phyloP scores from a whole-genome alignment of 768 basidiomycete species.

The Boletus barrowsii region DNA sequence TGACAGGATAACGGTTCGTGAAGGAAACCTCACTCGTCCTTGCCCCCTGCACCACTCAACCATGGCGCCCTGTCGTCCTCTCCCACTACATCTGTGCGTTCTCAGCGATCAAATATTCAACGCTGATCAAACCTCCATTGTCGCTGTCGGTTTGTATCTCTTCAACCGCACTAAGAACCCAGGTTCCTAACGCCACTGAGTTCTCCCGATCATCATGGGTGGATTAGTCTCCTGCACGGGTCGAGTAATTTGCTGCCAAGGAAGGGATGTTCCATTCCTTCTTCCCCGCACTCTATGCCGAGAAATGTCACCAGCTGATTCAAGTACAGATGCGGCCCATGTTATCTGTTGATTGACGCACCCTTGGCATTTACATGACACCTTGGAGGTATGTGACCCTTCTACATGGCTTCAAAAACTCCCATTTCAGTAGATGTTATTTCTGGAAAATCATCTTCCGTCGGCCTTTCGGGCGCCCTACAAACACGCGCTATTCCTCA shows the following conservation, averaged over 20 bases:
- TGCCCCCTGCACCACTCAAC: too few species aligned
- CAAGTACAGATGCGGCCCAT: conserved; percentile 1
- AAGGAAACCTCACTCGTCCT: too few species aligned
- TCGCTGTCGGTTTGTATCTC: conserved; percentile 31
- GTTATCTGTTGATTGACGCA: conserved; percentile 39
- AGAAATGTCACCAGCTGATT: neutral
- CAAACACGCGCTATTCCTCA: conserved; percentile 3
- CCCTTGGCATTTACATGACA: conserved; percentile 35
- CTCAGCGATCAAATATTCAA: too few species aligned
- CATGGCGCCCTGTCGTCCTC: too few species aligned
- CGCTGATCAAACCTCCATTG: neutral
- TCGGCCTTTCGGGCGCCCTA: conserved; percentile 31
- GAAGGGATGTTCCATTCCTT: conserved; percentile 39
- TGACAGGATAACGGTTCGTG: too few species aligned
- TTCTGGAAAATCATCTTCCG: conserved; percentile 17
- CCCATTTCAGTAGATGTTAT: conserved; percentile 20
- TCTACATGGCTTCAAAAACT: neutral
- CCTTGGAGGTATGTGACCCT: conserved; percentile 17
- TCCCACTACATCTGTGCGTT: too few species aligned
- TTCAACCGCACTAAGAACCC: conserved; percentile 40
- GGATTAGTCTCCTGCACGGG: conserved; percentile 1
- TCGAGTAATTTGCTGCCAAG: conserved; percentile 36
- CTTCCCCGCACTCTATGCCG: conserved; percentile 30
- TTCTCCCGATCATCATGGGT: conserved; percentile 36
- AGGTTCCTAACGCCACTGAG: conserved; percentile 37